These are phyloP conservation scores for Pichia rugopelliculosa DNA, from an alignment of 805 yeast species.

Conservation along the genomic window DNA sequence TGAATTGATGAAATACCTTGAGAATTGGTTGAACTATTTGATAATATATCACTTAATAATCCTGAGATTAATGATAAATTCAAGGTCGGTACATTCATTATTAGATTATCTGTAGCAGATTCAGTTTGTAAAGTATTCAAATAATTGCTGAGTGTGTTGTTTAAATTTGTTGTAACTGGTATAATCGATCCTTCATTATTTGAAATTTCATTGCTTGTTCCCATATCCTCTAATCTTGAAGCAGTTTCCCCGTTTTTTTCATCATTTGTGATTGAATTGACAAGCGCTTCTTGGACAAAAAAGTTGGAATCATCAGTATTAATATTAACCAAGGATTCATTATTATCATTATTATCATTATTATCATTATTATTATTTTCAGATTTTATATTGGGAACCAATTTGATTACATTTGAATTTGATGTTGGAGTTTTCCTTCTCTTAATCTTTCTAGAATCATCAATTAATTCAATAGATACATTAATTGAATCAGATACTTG, in stretches of 20 bases:
- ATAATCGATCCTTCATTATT: background rate
- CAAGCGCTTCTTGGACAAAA: conserved; percentile 6
- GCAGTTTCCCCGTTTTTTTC: background rate
- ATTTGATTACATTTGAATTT: background rate
- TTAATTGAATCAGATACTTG: background rate
- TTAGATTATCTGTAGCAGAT: background rate
- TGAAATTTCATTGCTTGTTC: background rate
- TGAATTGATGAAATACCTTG: background rate
- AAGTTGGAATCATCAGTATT: conserved; percentile 2
- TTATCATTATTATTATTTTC: background rate
- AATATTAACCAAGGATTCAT: background rate
- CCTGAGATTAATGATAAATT: conserved; percentile 5
- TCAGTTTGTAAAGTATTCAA: background rate
- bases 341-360: background rate
- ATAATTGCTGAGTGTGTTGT: background rate
- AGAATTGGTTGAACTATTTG: conserved; percentile 1
- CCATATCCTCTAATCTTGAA: background rate
- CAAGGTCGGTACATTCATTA: background rate
- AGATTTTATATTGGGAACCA: background rate
- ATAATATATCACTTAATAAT: conserved; percentile 3
- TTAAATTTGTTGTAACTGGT: background rate
- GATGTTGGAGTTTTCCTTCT: background rate
- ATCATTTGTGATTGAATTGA: background rate
- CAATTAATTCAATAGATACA: background rate
- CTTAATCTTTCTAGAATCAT: background rate